phyloP scores from a whole-genome alignment of 1,284 basidiomycete species.

The Rhodotorula glutinis region DNA sequence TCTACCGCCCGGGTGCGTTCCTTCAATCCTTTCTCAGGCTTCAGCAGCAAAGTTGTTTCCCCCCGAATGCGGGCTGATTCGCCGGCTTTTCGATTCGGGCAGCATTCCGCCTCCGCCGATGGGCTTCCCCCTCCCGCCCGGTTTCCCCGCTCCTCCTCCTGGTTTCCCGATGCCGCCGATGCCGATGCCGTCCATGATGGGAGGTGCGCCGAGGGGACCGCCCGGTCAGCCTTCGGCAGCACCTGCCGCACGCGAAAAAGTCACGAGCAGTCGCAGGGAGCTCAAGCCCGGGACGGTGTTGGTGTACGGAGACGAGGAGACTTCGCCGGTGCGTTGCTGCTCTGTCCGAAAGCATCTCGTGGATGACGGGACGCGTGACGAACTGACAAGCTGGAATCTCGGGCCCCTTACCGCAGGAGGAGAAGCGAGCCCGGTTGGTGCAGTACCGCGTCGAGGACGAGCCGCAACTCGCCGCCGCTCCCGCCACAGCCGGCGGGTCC shows the following conservation, averaged over 20 bases:
- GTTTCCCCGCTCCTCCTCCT: conserved; percentile 4
- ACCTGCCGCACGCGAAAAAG: conserved; percentile 52
- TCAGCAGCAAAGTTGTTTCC: no score
- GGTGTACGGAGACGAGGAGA: conserved; percentile 71
- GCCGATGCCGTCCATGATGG: conserved; percentile 14
- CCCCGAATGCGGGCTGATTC: no score
- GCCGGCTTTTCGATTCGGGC: background rate
- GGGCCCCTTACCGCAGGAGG: conserved; percentile 57
- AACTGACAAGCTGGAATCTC: no score
- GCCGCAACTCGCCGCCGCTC: conserved; percentile 17
- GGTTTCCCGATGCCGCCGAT: conserved; percentile 8
- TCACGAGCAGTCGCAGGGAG: conserved; percentile 53
- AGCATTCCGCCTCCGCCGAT: conserved; percentile 31
- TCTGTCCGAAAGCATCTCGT: no score
- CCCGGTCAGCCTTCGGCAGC: background rate
- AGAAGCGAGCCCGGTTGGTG: conserved; percentile 61
- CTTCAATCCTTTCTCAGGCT: no score
- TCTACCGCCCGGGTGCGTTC: conserved; percentile 20
- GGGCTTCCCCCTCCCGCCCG: conserved; percentile 5
- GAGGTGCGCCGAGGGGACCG: no score
- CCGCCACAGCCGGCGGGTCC: conserved; percentile 12
- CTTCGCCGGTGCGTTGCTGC: conserved; percentile 60
- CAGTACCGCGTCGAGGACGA: conserved; percentile 38
- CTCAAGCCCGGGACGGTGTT: conserved; percentile 74
- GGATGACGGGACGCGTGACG: no score